Evolutionary conservation across 371 early-diverging fungal genomes (phyloP).

Genomic region (Quaeritorhiza haematococci): DNA sequence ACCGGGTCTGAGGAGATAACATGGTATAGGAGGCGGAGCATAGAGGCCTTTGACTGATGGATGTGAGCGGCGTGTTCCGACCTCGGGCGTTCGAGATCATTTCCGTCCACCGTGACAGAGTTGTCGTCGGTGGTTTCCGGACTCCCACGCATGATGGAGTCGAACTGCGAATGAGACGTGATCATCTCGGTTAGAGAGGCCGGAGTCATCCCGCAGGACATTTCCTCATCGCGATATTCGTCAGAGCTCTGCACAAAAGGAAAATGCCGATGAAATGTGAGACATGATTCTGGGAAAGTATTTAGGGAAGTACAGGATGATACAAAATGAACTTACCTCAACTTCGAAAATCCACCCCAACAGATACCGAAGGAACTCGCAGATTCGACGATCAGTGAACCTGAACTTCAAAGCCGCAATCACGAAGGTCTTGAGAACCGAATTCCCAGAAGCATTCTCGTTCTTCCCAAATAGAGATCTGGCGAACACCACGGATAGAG

Average conservation of each 20-base stretch:
- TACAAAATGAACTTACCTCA: too few species aligned
- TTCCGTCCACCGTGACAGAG: too few species aligned
- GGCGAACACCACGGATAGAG: too few species aligned
- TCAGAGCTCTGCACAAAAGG: conserved; percentile 11
- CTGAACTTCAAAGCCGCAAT: conserved; percentile 9
- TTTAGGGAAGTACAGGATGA: neutral
- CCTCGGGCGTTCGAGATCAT: too few species aligned
- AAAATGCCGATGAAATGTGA: conserved; percentile 1
- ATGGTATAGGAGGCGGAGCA: conserved; percentile 14
- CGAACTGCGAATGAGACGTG: conserved; percentile 26
- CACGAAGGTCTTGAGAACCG: conserved; percentile 8
- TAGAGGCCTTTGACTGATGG: conserved; percentile 16
- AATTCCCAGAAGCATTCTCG: conserved; percentile 2
- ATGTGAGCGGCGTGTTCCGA: too few species aligned
- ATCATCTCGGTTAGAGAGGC: conserved; percentile 18
- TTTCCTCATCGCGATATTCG: neutral
- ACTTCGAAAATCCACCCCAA: conserved; percentile 2
- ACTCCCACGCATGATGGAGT: too few species aligned
- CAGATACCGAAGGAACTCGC: neutral
- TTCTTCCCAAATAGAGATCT: too few species aligned
- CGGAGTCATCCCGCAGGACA: conserved; percentile 1
- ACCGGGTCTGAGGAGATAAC: conserved; percentile 14
- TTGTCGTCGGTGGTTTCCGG: too few species aligned
- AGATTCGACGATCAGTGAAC: conserved; percentile 3
- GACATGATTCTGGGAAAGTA: neutral